A percentile compares a stretch with the other conserved stretches of the same genome.
These are phyloP conservation scores for Fraxinus xanthoxyloides DNA, from an alignment of 305 asterid species.

Conservation along the genomic window DNA sequence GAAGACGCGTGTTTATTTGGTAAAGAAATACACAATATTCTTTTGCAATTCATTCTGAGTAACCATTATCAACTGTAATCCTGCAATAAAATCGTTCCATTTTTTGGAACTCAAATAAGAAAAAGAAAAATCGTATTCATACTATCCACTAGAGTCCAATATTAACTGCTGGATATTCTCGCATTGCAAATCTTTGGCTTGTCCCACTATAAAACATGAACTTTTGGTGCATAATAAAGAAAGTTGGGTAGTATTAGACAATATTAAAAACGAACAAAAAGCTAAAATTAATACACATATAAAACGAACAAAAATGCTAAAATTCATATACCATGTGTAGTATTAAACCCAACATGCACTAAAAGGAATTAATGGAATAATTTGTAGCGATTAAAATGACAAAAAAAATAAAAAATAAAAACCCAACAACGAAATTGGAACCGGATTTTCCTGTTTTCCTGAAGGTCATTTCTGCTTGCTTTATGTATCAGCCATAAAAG, in stretches of 20 bases:
- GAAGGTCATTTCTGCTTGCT: neutral
- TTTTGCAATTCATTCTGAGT: conserved; percentile 51
- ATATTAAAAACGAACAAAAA: neutral
- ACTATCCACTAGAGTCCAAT: conserved; percentile 12
- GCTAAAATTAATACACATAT: neutral
- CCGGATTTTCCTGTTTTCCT: neutral
- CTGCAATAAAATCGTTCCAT: conserved; percentile 24
- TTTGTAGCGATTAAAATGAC: neutral
- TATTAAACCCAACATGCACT: neutral
- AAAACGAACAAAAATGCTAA: neutral
- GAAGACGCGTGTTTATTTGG: conserved; percentile 8
- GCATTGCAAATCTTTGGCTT: neutral
- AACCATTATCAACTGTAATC: conserved; percentile 26
- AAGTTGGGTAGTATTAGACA: neutral
- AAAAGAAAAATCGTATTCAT: neutral
- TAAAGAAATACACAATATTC: conserved; percentile 38
- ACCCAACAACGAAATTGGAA: neutral
- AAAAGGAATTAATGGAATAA: conserved; percentile 2
- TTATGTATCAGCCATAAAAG: neutral
- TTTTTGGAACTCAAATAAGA: conserved; percentile 14
- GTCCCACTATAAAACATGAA: neutral
- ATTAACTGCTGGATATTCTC: conserved; percentile 3
- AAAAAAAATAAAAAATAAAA: neutral
- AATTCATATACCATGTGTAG: neutral
- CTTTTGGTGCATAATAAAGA: neutral